phyloP scores from a whole-genome alignment of 441 rosid genomes.

The Raphanus hybrid region DNA sequence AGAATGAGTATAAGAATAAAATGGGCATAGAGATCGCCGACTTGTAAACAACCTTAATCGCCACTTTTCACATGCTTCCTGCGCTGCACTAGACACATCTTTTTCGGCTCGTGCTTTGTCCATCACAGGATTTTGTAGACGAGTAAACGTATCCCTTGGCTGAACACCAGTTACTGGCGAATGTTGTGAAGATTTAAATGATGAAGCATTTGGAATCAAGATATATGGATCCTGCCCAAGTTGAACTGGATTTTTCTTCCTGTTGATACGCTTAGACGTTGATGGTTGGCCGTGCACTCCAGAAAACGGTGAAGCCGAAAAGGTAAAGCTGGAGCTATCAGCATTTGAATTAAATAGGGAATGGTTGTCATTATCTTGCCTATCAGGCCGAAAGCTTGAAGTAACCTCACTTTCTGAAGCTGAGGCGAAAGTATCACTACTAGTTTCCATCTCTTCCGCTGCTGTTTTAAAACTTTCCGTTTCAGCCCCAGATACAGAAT shows the following conservation, averaged over 20 bases:
- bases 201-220: slow-evolving; percentile 47
- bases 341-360: slow-evolving; percentile 49
- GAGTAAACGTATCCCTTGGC: slow-evolving; percentile 45
- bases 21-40: slow-evolving; percentile 18
- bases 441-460: slow-evolving; percentile 71
- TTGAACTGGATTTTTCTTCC: slow-evolving; percentile 56
- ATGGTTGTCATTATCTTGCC: slow-evolving; percentile 52
- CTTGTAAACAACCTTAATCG: slow-evolving; percentile 73
- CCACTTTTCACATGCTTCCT: slow-evolving; percentile 98
- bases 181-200: slow-evolving; percentile 49
- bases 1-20: slow-evolving; percentile 19
- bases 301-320: slow-evolving; percentile 65
- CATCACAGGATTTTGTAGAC: slow-evolving; percentile 43
- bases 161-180: slow-evolving; percentile 54
- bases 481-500: slow-evolving; percentile 66
- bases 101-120: slow-evolving; percentile 53
- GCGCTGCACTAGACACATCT: slow-evolving; percentile 60
- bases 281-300: slow-evolving; percentile 50
- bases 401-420: slow-evolving; percentile 73
- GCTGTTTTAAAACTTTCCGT: slow-evolving; percentile 91
- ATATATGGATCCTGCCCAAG: slow-evolving; percentile 46
- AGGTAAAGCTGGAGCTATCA: slow-evolving; percentile 67
- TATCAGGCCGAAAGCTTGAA: slow-evolving; percentile 54
- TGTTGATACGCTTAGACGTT: slow-evolving; percentile 50
- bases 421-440: slow-evolving; percentile 49